Evolutionary conservation across 2,329 filamentous ascomycete genomes (phyloP).

Genomic region (Acrocalymma vagum): DNA sequence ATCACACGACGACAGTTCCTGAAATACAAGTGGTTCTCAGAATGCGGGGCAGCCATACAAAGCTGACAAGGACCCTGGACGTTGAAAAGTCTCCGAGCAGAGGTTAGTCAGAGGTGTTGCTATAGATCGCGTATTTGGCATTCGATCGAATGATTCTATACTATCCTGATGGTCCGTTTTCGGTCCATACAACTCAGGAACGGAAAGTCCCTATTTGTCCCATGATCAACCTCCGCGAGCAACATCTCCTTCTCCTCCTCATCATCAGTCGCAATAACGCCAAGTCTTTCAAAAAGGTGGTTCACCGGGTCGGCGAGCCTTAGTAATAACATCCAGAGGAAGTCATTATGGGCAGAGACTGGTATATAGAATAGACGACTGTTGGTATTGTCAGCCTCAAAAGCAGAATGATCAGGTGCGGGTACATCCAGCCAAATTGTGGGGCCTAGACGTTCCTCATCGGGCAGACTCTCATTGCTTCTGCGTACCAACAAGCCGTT

Average conservation of each 20-base stretch:
- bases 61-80: too few species aligned
- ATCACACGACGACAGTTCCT: too few species aligned
- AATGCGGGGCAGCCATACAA: too few species aligned
- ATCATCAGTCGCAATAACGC: background rate
- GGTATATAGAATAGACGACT: slow-evolving; percentile 1
- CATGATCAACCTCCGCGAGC: slow-evolving; percentile 10
- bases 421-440: too few species aligned
- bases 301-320: slow-evolving; percentile 1
- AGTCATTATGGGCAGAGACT: background rate
- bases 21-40: too few species aligned
- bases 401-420: too few species aligned
- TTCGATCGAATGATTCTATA: too few species aligned
- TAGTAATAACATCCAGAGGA: background rate
- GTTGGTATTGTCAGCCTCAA: slow-evolving; percentile 1
- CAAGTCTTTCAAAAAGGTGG: slow-evolving; percentile 1
- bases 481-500: background rate
- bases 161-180: slow-evolving; percentile 16
- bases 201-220: slow-evolving; percentile 13
- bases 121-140: too few species aligned
- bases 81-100: too few species aligned
- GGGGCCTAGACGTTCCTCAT: too few species aligned
- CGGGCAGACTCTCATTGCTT: background rate
- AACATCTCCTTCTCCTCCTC: background rate
- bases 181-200: slow-evolving; percentile 19
- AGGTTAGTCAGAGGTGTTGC: too few species aligned